Conservation (phyloP, 768 basidiomycete species). For the Serendipita sp. region DNA sequence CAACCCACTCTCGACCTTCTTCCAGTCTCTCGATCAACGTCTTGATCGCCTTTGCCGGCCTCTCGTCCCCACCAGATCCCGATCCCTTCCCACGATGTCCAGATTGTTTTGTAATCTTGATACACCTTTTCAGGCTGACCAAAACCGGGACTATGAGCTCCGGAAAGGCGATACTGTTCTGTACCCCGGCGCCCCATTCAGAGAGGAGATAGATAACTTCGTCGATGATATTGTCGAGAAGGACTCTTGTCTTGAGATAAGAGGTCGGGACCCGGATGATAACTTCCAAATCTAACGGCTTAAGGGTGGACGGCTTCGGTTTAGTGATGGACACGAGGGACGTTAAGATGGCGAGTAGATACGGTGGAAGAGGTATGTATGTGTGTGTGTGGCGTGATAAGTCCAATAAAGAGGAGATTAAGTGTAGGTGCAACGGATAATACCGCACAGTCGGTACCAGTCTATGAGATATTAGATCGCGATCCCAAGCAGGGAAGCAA, state of each 20-base stretch:
- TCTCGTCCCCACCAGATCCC: constrained; percentile 1
- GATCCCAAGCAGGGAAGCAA: background rate
- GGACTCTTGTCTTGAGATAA: constrained; percentile 77
- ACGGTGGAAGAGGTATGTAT: constrained; percentile 77
- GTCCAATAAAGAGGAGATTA: constrained; percentile 75
- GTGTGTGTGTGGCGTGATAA: constrained; percentile 68
- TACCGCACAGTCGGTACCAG: constrained; percentile 82
- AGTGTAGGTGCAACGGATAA: constrained; percentile 87
- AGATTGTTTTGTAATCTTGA: constrained; percentile 41
- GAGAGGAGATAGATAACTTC: constrained; percentile 64
- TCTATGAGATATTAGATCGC: constrained; percentile 25
- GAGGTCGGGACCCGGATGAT: constrained; percentile 75
- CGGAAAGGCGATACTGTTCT: constrained; percentile 83
- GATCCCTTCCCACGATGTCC: constrained; percentile 13
- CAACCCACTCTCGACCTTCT: constrained; percentile 66
- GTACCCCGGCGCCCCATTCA: constrained; percentile 67
- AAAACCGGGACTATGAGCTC: constrained; percentile 73
- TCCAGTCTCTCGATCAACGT: constrained; percentile 74
- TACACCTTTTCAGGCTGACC: constrained; percentile 49
- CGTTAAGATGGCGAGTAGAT: constrained; percentile 73
- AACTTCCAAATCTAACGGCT: constrained; percentile 78
- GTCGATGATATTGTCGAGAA: constrained; percentile 66
- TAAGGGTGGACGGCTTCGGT: constrained; percentile 70
- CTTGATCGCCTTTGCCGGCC: constrained; percentile 34
- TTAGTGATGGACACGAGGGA: constrained; percentile 52